Evolutionary conservation across 164 flowering plant species (phyloP).

Genomic region (Amborella trichopoda): DNA sequence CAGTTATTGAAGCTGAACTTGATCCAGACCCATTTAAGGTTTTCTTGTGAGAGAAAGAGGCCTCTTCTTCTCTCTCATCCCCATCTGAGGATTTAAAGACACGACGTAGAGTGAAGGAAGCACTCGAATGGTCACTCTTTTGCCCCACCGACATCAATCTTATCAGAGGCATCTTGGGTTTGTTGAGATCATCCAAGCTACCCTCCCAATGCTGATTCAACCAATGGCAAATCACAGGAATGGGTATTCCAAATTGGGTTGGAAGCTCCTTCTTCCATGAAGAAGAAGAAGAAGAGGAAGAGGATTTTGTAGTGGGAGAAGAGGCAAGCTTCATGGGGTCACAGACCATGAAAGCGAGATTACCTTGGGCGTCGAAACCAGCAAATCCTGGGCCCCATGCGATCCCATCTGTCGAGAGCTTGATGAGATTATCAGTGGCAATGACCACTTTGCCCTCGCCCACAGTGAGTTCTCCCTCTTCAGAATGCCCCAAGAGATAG

Average conservation of each 20-base stretch:
- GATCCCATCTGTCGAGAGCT: conserved; percentile 74
- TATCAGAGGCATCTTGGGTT: conserved; percentile 74
- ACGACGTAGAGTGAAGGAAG: conserved; percentile 65
- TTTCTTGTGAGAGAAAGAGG: too few species aligned
- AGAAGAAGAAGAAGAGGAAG: conserved; percentile 67
- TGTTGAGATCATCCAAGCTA: conserved; percentile 80
- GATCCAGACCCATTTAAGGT: too few species aligned
- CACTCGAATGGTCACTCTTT: conserved; percentile 78
- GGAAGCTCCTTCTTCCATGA: conserved; percentile 73
- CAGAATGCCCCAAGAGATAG: conserved; percentile 69
- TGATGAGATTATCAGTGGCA: conserved; percentile 95
- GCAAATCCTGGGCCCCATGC: conserved; percentile 91
- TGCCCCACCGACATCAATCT: conserved; percentile 82
- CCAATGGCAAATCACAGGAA: conserved; percentile 90
- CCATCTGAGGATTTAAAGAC: conserved; percentile 72
- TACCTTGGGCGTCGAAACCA: conserved; percentile 88
- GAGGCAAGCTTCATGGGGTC: conserved; percentile 99
- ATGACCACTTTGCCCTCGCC: conserved; percentile 96
- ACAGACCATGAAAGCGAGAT: conserved; percentile 97
- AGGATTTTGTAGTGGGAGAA: conserved; percentile 68
- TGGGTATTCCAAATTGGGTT: conserved; percentile 91
- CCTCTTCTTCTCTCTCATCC: conserved; percentile 34
- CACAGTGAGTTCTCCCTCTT: conserved; percentile 47
- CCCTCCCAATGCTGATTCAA: conserved; percentile 98
- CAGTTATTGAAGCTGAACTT: conserved; percentile 24